Evolutionary conservation across 129 eudicot genomes (phyloP), one percentile per base, ranked within the genome.

Genomic region (Oenanthe sinensis): DNA sequence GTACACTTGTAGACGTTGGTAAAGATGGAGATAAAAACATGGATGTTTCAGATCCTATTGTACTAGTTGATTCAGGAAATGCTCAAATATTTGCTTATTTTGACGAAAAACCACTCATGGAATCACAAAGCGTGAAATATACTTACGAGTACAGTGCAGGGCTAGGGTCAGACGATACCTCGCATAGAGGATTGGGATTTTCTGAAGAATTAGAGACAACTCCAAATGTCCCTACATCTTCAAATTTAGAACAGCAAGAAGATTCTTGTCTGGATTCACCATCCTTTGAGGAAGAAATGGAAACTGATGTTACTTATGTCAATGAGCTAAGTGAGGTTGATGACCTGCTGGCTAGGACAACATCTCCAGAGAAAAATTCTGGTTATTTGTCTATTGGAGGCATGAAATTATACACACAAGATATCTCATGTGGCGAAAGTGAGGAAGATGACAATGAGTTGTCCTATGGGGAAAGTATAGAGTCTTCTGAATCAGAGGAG

Each of bases 101-200:
- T 49, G 97, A 88, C 84, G 84, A 87, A 82, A 82, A 87, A 79
- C 86, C 83, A 24, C 80, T 74, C 49, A 68, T 63, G 74, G 87
- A 86, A 62, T 14, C 86, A 77, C 83, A 85, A 75, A 75, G 63
- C 6, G 84, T 82, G 55, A 83, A 82, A 65, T 87, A 84, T 60
- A 76, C 81, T 67, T 87, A 89, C 40, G 84, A 86, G 17, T 87
- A 81, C 85, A 87, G 77, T 77, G 71, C 92, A 40, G 81, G 73
- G 76, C 83, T 88, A 49, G 87, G 85, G 54, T 77, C 84, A 54
- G 97, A 78, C 45, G 92, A 89, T 26, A 81, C 82, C 83, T 82
- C 87, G 13, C 95, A 90, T 74, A 86, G 89, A 84, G 97, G 97
- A 68, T 84, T 95, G 86, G 97, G 99, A 24, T 95, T 92, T 81